Conservation (phyloP, 129 eudicot species). For the Artemisia tridentata region DNA sequence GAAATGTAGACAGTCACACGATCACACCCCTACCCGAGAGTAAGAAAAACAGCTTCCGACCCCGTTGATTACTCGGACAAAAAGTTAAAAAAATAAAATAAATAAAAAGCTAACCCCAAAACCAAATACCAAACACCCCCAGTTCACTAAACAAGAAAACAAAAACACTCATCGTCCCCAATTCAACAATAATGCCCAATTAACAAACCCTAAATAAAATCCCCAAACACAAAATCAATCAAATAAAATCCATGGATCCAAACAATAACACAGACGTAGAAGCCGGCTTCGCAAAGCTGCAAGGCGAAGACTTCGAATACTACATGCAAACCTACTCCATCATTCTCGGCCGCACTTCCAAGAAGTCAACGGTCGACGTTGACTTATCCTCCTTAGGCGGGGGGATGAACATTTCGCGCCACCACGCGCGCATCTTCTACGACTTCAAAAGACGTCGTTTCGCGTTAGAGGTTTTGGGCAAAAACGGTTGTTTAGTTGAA, state of each 20-base stretch:
- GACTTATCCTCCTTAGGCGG: conserved; percentile 94
- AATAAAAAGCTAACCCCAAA: too few relatives aligned
- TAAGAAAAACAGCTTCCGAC: too few relatives aligned
- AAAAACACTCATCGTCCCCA: not conserved
- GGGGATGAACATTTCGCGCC: conserved; percentile 98
- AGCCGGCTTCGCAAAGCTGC: conserved; percentile 92
- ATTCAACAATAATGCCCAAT: not conserved
- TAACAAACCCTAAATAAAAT: not conserved
- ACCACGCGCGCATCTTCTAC: conserved; percentile 99
- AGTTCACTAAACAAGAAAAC: too few relatives aligned
- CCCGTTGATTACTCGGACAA: too few relatives aligned
- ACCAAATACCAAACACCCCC: too few relatives aligned
- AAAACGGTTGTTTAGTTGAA: conserved; percentile 90
- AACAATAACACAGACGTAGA: conserved; percentile 68
- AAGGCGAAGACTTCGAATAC: conserved; percentile 95
- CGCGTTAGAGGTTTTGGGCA: conserved; percentile 93
- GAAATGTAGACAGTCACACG: too few relatives aligned
- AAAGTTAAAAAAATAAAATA: too few relatives aligned
- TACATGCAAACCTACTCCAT: conserved; percentile 99
- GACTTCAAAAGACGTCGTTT: conserved; percentile 97
- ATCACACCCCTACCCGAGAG: too few relatives aligned
- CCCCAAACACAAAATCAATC: not conserved
- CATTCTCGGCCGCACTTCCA: conserved; percentile 82
- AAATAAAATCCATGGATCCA: not conserved
- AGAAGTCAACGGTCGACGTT: conserved; percentile 92